Conservation (phyloP, 768 basidiomycete genomes). For the Leccinum variicolor region DNA sequence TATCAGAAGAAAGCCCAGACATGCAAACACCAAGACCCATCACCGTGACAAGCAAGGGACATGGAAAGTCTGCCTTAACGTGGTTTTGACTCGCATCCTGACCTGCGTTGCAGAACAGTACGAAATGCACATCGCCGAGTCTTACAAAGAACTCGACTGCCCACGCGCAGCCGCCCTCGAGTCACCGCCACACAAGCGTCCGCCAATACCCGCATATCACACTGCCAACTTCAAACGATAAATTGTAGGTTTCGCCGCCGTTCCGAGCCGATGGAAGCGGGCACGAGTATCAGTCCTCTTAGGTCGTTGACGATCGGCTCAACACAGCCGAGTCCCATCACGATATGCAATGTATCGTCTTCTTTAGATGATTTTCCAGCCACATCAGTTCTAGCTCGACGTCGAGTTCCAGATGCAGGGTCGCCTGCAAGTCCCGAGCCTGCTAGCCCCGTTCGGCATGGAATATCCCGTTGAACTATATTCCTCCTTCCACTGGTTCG, state of each 20-base stretch:
- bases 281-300: constrained; percentile 32
- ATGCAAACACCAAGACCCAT: constrained; percentile 24
- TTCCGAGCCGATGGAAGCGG: constrained; percentile 58
- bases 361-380: constrained; percentile 33
- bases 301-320: constrained; percentile 8
- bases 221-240: constrained; percentile 39
- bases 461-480: constrained; percentile 35
- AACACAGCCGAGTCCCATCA: too few relatives aligned
- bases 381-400: constrained; percentile 28
- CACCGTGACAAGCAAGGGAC: constrained; percentile 41
- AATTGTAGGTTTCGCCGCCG: constrained; percentile 54
- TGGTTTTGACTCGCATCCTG: neutral
- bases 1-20: constrained; percentile 35
- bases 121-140: constrained; percentile 65
- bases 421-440: constrained; percentile 13
- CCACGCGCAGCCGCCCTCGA: constrained; percentile 25
- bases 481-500: constrained; percentile 8
- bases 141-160: constrained; percentile 45
- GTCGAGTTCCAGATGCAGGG: constrained; percentile 19
- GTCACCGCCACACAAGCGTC: constrained; percentile 8
- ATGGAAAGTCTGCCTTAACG: constrained; percentile 36
- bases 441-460: constrained; percentile 32
- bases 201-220: constrained; percentile 30
- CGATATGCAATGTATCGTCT: constrained; percentile 11
- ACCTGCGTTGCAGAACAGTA: constrained; percentile 46